Percentiles rank a stretch among this genome's conserved stretches.
These are phyloP conservation scores for Bauhinia variegata DNA, from an alignment of 306 rosid genomes.

Conservation along the genomic window DNA sequence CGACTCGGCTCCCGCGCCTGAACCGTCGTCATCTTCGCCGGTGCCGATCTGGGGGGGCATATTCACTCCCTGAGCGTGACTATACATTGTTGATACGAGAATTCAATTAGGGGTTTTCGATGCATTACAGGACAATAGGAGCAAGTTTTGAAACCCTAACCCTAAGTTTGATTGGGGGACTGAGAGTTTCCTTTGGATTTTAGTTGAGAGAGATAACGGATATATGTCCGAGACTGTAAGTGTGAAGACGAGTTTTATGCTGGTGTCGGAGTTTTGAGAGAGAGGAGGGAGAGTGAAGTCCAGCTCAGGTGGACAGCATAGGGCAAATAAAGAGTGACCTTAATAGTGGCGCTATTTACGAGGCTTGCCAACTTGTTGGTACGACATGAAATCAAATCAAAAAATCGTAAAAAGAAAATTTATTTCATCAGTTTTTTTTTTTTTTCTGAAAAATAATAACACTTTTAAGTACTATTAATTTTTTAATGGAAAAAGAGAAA, in stretches of 20 bases:
- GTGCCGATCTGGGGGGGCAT: constrained; percentile 60
- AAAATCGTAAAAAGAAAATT: too few species aligned
- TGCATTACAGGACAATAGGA: constrained; percentile 46
- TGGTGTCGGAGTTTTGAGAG: neutral
- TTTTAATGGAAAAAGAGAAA: too few species aligned
- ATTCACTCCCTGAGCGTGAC: constrained; percentile 56
- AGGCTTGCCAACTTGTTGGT: constrained; percentile 26
- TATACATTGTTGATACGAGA: constrained; percentile 60
- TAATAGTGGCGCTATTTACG: constrained; percentile 30
- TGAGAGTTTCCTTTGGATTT: constrained; percentile 2
- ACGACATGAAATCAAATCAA: neutral
- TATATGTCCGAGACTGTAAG: neutral
- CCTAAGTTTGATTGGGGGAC: constrained; percentile 7
- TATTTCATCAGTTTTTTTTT: too few species aligned
- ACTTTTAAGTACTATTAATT: too few species aligned
- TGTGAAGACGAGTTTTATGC: neutral
- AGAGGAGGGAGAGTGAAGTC: neutral
- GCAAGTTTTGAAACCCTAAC: constrained; percentile 42
- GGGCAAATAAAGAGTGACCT: constrained; percentile 15
- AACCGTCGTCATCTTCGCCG: constrained; percentile 50
- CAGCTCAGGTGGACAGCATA: constrained; percentile 12
- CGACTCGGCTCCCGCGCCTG: constrained; percentile 41
- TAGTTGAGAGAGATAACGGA: neutral
- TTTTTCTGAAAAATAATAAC: too few species aligned
- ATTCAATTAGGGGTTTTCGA: constrained; percentile 40